Base-by-base conservation (phyloP, 2,329 filamentous ascomycete genomes). In the Trichoderma koningii region DNA sequence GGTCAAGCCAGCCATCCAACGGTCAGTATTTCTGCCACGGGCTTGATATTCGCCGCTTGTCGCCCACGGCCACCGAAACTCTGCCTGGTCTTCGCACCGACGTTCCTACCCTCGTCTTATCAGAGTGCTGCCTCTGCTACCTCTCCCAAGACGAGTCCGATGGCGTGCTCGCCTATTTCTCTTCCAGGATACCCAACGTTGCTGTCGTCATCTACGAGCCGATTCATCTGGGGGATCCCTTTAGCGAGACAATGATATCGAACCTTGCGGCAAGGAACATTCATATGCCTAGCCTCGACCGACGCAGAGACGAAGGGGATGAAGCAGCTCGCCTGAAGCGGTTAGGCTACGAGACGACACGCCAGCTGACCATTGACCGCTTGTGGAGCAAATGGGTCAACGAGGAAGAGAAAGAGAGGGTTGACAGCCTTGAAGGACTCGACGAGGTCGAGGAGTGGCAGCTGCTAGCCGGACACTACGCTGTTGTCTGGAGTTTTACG, bases 391-490 rank as follows among this genome's bases (percentile, higher is more conserved):
- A 78, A 1, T 98, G 94, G 93, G 81, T 96, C 3, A 73, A 74
- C 0, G 73, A 81, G 0, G 79, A 80, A 2, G 94, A 98, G 77
- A 93, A 92, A 76, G 88, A 91, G 72, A 82, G 93, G 55, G 87
- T 98, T 1, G 89, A 93, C 68, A 77, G 80, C 12, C 75, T 97
- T 28, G 93, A 99, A 76, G 93, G 95, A 72, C 77, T 99, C 68
- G 95, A 99, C 78, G 95, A 99, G 77, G 84, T 97, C 26, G 95
- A 99, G 77, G 95, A 99, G 79, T 96, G 95, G 90, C 83, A 89
- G 72, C 77, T 99, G 70, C 77, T 99, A 70, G 91, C 93, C 0
- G 86, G 85, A 69, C 95, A 99, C 80, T 99, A 99, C 73, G 88
- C 93, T 68, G 84, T 99, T 50, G 88, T 87, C 4, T 98, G 94